Base-by-base conservation (phyloP, 768 basidiomycete species). In the Russula emetica region DNA sequence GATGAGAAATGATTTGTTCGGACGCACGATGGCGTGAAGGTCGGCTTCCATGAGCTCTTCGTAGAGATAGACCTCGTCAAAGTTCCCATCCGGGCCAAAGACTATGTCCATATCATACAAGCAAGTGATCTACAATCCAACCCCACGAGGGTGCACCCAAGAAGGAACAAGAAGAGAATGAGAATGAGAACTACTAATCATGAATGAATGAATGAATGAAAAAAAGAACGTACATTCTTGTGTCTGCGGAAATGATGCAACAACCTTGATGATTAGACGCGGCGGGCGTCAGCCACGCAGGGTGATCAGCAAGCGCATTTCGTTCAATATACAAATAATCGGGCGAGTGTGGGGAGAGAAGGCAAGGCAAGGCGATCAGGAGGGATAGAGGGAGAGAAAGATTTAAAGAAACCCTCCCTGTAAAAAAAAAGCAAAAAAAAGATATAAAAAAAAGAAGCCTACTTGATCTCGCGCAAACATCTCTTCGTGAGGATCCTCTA, bases 41-140 rank as follows among this genome's bases (percentile, higher is more conserved):
- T 99, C 97, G 60, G 97, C 97, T 74, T 99, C 97, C 97, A 98
- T 99, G 69, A 98, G 85, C 75, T 99, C 97, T 78, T 98, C 95
- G 70, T 94, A 92, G 71, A 92, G 86, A 74, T 92, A 98, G 20
- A 99, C 95, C 76, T 98, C 96, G 74, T 95, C 92, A 71, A 98
- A 99, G 73, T 92, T 90, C 68, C 91, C 90, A 59, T 82, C 86
- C 20, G 93, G 85, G 69, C 94, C 91, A 74, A 95, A 91, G 51
- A 99, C 93, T 58, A 98, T 93, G 72, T 97, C 94, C 92, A 98
- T 94, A 73, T 98, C 97, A 72, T 98, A 99, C 51, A 99, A 76
- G 71, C 94, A 95, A 61, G 93, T 95, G 72, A 96, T 96, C 93
- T 95, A 72, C 1, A 32, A 9, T 61, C 45, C 40, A 40, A 16